Evolutionary conservation across 2,329 filamentous ascomycete genomes (phyloP).

Genomic region (Alternaria sp.): DNA sequence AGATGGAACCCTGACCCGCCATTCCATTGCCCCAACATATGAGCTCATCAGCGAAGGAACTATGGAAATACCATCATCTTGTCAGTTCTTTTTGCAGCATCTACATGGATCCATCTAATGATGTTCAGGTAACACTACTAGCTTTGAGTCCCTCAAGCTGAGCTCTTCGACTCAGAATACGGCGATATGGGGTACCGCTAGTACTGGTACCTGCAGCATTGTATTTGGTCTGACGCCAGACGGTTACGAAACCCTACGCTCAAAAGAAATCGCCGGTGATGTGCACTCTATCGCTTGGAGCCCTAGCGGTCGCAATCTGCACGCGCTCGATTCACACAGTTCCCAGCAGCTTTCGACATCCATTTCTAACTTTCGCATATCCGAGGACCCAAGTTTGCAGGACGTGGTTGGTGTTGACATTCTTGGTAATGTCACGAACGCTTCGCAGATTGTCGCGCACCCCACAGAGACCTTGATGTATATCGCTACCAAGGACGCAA

Average conservation of each 20-base stretch:
- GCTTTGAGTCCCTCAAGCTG: conserved; percentile 25
- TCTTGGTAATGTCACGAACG: conserved; percentile 27
- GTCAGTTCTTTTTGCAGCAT: conserved; percentile 14
- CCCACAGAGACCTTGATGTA: conserved; percentile 26
- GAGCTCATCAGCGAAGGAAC: conserved; percentile 29
- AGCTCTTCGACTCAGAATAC: conserved; percentile 19
- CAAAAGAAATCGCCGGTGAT: conserved; percentile 31
- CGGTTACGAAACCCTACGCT: conserved; percentile 26
- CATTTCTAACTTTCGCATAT: conserved; percentile 35
- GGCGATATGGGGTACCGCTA: conserved; percentile 33
- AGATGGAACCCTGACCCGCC: conserved; percentile 29
- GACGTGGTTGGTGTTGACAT: conserved; percentile 24
- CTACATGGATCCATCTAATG: background rate
- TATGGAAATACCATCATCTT: conserved; percentile 30
- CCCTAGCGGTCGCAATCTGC: conserved; percentile 29
- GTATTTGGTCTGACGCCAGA: conserved; percentile 28
- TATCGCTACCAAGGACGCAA: conserved; percentile 30
- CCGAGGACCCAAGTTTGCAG: background rate
- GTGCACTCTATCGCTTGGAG: conserved; percentile 34
- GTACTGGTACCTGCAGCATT: conserved; percentile 32
- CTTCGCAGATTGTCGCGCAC: conserved; percentile 33
- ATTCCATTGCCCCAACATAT: conserved; percentile 24
- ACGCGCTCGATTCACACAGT: conserved; percentile 30
- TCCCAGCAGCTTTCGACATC: conserved; percentile 21
- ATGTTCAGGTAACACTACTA: conserved; percentile 30